These are phyloP conservation scores for Priceomyces haplophilus DNA, from an alignment of 805 yeast genomes.

Conservation along the genomic window DNA sequence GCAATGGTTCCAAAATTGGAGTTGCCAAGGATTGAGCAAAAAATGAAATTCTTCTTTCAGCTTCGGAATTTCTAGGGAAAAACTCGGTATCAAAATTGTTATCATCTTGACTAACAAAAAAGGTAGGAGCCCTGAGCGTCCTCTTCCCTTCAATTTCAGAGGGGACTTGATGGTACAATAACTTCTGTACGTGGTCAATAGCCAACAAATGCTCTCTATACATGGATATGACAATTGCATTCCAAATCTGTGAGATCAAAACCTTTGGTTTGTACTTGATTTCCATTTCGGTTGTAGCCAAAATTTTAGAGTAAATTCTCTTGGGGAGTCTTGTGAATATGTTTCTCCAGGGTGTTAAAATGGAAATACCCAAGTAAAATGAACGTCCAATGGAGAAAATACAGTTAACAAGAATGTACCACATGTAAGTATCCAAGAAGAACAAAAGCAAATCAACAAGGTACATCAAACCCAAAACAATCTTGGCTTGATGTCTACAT, in stretches of 20 bases:
- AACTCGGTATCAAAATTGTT: conserved; percentile 91
- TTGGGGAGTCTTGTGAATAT: conserved; percentile 96
- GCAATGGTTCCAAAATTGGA: conserved; percentile 97
- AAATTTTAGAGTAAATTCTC: conserved; percentile 95
- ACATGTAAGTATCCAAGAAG: conserved; percentile 98
- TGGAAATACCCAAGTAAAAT: conserved; percentile 97
- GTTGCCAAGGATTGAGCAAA: conserved; percentile 98
- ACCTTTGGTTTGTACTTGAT: conserved; percentile 98
- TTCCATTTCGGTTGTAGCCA: conserved; percentile 99
- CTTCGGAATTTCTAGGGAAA: conserved; percentile 96
- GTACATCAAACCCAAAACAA: conserved; percentile 89
- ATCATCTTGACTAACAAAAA: conserved; percentile 97
- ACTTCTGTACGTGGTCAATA: conserved; percentile 96
- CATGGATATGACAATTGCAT: conserved; percentile 98
- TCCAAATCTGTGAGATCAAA: conserved; percentile 97
- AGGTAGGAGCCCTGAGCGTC: conserved; percentile 97
- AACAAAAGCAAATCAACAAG: conserved; percentile 90
- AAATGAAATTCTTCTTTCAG: conserved; percentile 99
- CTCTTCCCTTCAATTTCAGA: conserved; percentile 97
- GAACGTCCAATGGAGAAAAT: conserved; percentile 96
- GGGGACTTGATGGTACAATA: conserved; percentile 97
- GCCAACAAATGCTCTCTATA: conserved; percentile 98
- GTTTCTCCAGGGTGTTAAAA: conserved; percentile 99
- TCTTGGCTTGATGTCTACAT: conserved; percentile 83
- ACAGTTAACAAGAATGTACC: conserved; percentile 96